Conservation (phyloP, 2,329 filamentous ascomycete species). For the Ceratocystis colombiana region DNA sequence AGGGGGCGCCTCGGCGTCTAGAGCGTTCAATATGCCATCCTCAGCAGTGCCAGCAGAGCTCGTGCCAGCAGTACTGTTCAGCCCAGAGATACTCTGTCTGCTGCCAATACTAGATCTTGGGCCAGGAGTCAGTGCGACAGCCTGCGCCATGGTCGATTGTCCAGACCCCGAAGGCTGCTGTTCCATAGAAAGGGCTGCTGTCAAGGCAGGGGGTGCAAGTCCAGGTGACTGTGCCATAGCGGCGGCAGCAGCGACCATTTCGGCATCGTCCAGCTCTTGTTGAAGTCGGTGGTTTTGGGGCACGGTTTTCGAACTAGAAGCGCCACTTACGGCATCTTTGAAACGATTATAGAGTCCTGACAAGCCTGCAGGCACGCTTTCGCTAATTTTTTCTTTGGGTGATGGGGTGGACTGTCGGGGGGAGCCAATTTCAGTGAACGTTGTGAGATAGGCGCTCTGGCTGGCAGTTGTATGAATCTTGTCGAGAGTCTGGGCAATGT, state of each 20-base stretch:
- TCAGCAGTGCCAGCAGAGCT: background rate
- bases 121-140: slow-evolving; percentile 16
- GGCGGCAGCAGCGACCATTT: slow-evolving; percentile 31
- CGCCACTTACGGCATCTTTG: slow-evolving; percentile 67
- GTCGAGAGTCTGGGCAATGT: slow-evolving; percentile 67
- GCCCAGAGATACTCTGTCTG: slow-evolving; percentile 17
- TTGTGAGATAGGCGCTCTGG: slow-evolving; percentile 72
- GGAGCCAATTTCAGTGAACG: slow-evolving; percentile 83
- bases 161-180: slow-evolving; percentile 31
- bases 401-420: slow-evolving; percentile 52
- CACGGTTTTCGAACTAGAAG: slow-evolving; percentile 19
- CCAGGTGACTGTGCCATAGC: slow-evolving; percentile 31
- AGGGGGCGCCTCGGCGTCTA: background rate
- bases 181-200: slow-evolving; percentile 33
- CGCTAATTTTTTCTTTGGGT: slow-evolving; percentile 60
- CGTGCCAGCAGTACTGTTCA: background rate
- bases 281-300: slow-evolving; percentile 30
- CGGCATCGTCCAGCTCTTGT: slow-evolving; percentile 36
- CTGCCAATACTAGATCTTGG: slow-evolving; percentile 23
- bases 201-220: slow-evolving; percentile 29
- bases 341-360: slow-evolving; percentile 83
- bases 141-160: slow-evolving; percentile 19
- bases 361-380: slow-evolving; percentile 72
- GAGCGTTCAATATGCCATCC: background rate
- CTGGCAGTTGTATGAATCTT: slow-evolving; percentile 85